Evolutionary conservation across 352 stramenopile genomes (phyloP), one percentile per base, ranked within the genome.

Genomic region (Phytophthora citrophthora): DNA sequence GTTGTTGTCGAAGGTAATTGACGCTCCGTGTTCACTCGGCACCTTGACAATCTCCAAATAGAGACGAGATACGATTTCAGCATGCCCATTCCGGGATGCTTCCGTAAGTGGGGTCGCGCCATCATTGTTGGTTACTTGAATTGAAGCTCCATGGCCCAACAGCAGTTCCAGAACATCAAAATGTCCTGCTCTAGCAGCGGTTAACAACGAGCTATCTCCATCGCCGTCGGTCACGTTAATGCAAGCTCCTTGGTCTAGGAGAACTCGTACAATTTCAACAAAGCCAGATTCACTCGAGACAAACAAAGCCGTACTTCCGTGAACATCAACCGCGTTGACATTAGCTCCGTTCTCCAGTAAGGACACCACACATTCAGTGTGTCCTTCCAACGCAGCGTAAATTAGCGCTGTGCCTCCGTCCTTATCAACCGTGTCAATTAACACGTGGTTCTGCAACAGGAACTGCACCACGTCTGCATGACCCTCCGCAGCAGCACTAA

Each of bases 81-180:
- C 10, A 15, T 53, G 20, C 13, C 31, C 40, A 20, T 41, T 52
- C 1, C 23, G 5, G 1, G 56, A 38, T n/a, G 56, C 56, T 18
- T 1, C 40, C 20, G 43, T 38, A 1, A 65, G 40, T 9, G 39
- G 40, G 12, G 9, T 60, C 57, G 47, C 48, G 18, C 29, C 48
- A 9, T 53, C 48, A 13, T 23, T 13, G n/a, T 52, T 32, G 2
- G 23, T 24, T 11, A 65, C 39, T 16, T 65, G 12, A 10, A 59
- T 24, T 4, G 18, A 39, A 7, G 57, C 57, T 18, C 48, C 57
- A 48, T 15, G 47, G 7, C 27, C 16, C 5, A 59, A 40, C 9
- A 40, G 11, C 34, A 40, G 11, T 5, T 40, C 34, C 11, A 16
- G 34, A 16, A 40, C 12, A 5, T 40, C 34, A 40, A 40, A 16